Evolutionary conservation across 768 basidiomycete genomes (phyloP).

Genomic region (Leccinum variicolor): DNA sequence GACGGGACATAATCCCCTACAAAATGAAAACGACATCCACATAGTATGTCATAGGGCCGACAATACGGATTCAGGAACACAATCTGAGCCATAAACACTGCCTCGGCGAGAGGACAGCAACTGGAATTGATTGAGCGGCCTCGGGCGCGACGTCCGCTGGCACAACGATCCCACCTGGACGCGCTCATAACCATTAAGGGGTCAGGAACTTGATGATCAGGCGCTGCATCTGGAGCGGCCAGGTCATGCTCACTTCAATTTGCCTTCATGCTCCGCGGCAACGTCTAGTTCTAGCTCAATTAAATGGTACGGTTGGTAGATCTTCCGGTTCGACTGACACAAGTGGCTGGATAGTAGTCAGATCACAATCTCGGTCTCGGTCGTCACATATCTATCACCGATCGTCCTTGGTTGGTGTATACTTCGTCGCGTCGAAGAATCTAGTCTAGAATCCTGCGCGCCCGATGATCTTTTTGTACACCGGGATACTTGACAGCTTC

Average conservation of each 20-base stretch:
- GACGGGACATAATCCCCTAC: background rate
- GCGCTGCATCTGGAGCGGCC: background rate
- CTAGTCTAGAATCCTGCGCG: background rate
- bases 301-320: background rate
- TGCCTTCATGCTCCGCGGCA: background rate
- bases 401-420: background rate
- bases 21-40: background rate
- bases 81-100: background rate
- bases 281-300: background rate
- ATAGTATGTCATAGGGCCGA: too few relatives aligned
- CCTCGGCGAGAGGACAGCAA: background rate
- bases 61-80: too few relatives aligned
- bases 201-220: background rate
- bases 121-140: background rate
- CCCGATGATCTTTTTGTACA: background rate
- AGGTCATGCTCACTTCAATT: background rate
- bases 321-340: background rate
- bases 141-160: background rate
- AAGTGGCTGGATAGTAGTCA: background rate
- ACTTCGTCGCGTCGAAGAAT: background rate
- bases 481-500: background rate
- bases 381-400: background rate
- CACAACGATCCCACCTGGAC: background rate
- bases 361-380: background rate
- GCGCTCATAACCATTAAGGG: background rate